A percentile compares a stretch with the other conserved stretches of the same genome.
Evolutionary conservation across 83 land plant species (phyloP).

Genomic region (Isoetes engelmannii): DNA sequence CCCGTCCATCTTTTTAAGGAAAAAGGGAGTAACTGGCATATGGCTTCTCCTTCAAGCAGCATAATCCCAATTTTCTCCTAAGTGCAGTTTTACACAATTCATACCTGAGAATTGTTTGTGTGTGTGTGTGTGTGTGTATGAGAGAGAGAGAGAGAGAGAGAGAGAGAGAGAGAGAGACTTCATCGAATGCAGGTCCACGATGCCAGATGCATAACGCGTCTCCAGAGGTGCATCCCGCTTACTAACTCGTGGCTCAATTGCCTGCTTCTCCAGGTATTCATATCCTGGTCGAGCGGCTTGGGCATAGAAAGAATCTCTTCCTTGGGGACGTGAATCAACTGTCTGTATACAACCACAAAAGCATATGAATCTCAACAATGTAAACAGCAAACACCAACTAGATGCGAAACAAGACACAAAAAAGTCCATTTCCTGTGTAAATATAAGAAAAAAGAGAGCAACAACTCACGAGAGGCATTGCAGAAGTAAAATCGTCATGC

Average conservation of each 20-base stretch:
- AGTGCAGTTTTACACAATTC: background rate
- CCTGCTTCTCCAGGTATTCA: slow-evolving; percentile 13
- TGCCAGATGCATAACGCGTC: slow-evolving; percentile 15
- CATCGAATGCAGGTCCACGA: slow-evolving; percentile 19
- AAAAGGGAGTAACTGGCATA: too few species aligned
- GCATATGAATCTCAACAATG: background rate
- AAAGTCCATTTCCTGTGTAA: background rate
- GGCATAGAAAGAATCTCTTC: slow-evolving; percentile 24
- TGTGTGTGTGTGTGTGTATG: slow-evolving; percentile 4
- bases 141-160: slow-evolving; percentile 7
- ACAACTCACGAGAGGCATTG: slow-evolving; percentile 16
- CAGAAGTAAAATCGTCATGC: slow-evolving; percentile 13
- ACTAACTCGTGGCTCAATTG: slow-evolving; percentile 22
- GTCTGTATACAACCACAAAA: slow-evolving; percentile 8
- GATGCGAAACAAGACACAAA: background rate
- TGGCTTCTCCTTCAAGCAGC: too few species aligned
- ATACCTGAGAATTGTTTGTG: background rate
- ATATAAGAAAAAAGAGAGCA: background rate
- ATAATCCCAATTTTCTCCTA: background rate
- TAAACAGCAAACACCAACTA: background rate
- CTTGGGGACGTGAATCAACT: slow-evolving; percentile 23
- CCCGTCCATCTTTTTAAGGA: too few species aligned
- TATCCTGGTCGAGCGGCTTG: slow-evolving; percentile 14
- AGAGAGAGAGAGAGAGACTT: slow-evolving; percentile 13
- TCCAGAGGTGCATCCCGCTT: slow-evolving; percentile 18